Conservation (phyloP, 768 basidiomycete species). For the Piloderma croceum region DNA sequence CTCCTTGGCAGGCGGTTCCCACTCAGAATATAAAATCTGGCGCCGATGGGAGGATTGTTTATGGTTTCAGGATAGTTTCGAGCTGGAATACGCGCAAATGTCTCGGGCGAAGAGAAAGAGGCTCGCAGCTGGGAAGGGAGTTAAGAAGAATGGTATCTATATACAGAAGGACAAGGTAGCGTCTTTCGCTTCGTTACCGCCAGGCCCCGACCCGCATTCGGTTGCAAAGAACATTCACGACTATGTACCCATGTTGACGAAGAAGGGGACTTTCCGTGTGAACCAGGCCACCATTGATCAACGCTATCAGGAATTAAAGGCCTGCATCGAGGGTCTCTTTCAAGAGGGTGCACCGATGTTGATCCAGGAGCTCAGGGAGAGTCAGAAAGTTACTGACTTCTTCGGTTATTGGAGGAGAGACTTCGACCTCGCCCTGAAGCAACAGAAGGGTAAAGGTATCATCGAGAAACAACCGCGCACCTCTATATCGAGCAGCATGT, state of each 20-base stretch:
- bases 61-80: slow-evolving; percentile 65
- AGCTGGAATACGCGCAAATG: slow-evolving; percentile 55
- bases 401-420: slow-evolving; percentile 77
- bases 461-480: slow-evolving; percentile 27
- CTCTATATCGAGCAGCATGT: slow-evolving; percentile 50
- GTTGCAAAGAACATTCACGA: slow-evolving; percentile 64
- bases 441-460: slow-evolving; percentile 15
- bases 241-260: slow-evolving; percentile 60
- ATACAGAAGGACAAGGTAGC: slow-evolving; percentile 68
- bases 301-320: slow-evolving; percentile 53
- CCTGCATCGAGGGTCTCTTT: slow-evolving; percentile 56
- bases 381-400: slow-evolving; percentile 61
- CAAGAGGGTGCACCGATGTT: slow-evolving; percentile 57
- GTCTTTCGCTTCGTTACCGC: slow-evolving; percentile 81
- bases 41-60: slow-evolving; percentile 81
- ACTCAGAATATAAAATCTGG: slow-evolving; percentile 66
- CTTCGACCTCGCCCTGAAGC: slow-evolving; percentile 51
- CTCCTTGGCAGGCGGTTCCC: slow-evolving; percentile 30
- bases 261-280: slow-evolving; percentile 68
- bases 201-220: slow-evolving; percentile 73
- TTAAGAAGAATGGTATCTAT: slow-evolving; percentile 66
- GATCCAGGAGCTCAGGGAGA: slow-evolving; percentile 57
- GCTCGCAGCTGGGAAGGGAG: slow-evolving; percentile 65
- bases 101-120: slow-evolving; percentile 65
- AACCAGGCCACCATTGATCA: slow-evolving; percentile 62